Conservation (phyloP, 179 eudicot genomes). For the Beta macrorhiza region DNA sequence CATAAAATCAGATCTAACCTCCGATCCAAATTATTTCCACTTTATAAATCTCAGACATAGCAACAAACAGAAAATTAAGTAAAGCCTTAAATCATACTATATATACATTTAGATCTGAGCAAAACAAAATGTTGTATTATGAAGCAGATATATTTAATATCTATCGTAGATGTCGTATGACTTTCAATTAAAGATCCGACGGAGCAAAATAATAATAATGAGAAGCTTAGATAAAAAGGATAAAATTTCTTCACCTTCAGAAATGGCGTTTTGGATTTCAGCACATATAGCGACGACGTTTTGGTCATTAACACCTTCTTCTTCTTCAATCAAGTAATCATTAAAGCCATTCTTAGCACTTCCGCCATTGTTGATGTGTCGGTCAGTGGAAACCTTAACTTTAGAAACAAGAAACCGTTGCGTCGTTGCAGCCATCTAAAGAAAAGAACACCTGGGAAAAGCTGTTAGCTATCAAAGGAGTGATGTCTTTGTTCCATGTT, state of each 20-base stretch:
- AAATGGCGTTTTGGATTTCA: constrained; percentile 72
- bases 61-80: background rate
- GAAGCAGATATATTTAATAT: too few relatives aligned
- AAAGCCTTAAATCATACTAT: too few relatives aligned
- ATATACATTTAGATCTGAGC: background rate
- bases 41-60: background rate
- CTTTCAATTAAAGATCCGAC: too few relatives aligned
- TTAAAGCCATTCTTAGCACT: constrained; percentile 40
- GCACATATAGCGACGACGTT: constrained; percentile 64
- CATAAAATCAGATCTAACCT: background rate
- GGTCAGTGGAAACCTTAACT: constrained; percentile 48
- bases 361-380: constrained; percentile 30
- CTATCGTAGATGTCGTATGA: too few relatives aligned
- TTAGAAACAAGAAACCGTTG: constrained; percentile 61
- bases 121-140: too few relatives aligned
- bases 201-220: background rate
- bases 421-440: too few relatives aligned
- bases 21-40: background rate
- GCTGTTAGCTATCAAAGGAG: too few relatives aligned
- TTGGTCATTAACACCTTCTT: constrained; percentile 55
- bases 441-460: too few relatives aligned
- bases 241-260: constrained; percentile 48
- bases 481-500: too few relatives aligned
- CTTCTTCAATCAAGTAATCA: constrained; percentile 62
- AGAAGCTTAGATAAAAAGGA: too few relatives aligned